A percentile compares a stretch with the other conserved stretches of the same genome.
phyloP scores from a whole-genome alignment of 306 rosid genomes.

The Cicer judaicum region DNA sequence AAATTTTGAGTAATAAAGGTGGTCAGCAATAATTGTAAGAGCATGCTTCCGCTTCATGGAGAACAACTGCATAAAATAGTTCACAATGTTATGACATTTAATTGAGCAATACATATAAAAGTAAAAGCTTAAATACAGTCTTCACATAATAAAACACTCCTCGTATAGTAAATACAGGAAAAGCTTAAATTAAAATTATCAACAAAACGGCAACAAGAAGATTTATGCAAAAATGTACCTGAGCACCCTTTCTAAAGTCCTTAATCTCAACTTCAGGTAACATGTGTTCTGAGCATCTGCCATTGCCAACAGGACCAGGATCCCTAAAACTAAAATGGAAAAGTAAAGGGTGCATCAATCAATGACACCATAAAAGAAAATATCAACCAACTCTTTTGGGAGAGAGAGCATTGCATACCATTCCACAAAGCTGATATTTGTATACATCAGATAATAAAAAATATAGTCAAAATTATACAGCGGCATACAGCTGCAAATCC shows the following conservation, averaged over 20 bases:
- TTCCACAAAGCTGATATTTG: constrained; percentile 93
- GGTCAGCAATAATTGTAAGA: constrained; percentile 72
- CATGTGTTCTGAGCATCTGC: constrained; percentile 91
- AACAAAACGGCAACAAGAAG: neutral
- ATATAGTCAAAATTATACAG: constrained; percentile 78
- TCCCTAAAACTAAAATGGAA: constrained; percentile 73
- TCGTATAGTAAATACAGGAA: neutral
- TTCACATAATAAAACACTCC: neutral
- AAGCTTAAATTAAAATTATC: neutral
- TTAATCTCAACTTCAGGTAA: constrained; percentile 88
- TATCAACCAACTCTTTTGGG: constrained; percentile 18
- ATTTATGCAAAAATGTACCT: constrained; percentile 60
- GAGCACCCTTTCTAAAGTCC: constrained; percentile 98
- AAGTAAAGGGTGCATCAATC: constrained; percentile 28
- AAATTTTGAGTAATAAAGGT: constrained; percentile 84
- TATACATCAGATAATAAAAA: constrained; percentile 74
- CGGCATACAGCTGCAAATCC: constrained; percentile 87
- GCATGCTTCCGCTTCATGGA: constrained; percentile 94
- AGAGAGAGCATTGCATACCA: constrained; percentile 59
- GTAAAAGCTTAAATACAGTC: neutral
- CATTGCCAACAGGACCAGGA: constrained; percentile 98
- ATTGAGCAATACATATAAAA: constrained; percentile 14
- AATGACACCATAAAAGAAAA: constrained; percentile 26
- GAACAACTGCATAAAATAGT: constrained; percentile 76
- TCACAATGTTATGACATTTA: constrained; percentile 32